phyloP scores from a whole-genome alignment of 208 protist genomes.

The Trypanosoma melophagium region DNA sequence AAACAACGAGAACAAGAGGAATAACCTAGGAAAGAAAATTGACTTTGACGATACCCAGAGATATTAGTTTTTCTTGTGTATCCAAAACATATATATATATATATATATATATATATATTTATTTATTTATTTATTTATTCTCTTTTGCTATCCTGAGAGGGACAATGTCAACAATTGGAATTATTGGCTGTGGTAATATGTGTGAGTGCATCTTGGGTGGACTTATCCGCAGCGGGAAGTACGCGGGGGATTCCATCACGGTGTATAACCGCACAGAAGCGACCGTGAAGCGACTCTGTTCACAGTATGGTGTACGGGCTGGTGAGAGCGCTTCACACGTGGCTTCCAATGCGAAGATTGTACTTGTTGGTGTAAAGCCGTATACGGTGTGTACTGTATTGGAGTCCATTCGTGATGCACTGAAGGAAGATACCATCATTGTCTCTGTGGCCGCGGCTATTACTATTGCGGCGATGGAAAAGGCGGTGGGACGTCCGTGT shows the following conservation, averaged over 20 bases:
- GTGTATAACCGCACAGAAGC: slow-evolving; percentile 66
- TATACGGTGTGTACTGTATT: slow-evolving; percentile 70
- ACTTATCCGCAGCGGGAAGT: slow-evolving; percentile 37
- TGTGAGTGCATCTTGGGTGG: slow-evolving; percentile 85
- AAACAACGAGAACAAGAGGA: too few species aligned
- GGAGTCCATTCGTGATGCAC: slow-evolving; percentile 36
- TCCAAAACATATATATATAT: too few species aligned
- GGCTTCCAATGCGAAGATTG: slow-evolving; percentile 60
- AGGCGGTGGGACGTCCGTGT: slow-evolving; percentile 35
- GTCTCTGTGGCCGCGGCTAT: slow-evolving; percentile 94
- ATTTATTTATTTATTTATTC: neutral
- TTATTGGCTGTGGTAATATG: slow-evolving; percentile 96
- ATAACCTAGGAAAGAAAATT: too few species aligned
- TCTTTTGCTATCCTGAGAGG: neutral
- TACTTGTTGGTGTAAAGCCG: slow-evolving; percentile 95
- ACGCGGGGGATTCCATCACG: slow-evolving; percentile 51
- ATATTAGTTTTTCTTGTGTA: too few species aligned
- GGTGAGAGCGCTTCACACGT: slow-evolving; percentile 49
- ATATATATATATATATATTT: too few species aligned
- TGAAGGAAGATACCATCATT: slow-evolving; percentile 65
- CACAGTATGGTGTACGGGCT: slow-evolving; percentile 48
- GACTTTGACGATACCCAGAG: too few species aligned
- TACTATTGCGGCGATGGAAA: slow-evolving; percentile 67
- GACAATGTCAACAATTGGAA: slow-evolving; percentile 58
- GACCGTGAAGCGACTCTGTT: slow-evolving; percentile 42